Conservation (phyloP, 1,139 yeast genomes). For the Suhomyces anneliseae region DNA sequence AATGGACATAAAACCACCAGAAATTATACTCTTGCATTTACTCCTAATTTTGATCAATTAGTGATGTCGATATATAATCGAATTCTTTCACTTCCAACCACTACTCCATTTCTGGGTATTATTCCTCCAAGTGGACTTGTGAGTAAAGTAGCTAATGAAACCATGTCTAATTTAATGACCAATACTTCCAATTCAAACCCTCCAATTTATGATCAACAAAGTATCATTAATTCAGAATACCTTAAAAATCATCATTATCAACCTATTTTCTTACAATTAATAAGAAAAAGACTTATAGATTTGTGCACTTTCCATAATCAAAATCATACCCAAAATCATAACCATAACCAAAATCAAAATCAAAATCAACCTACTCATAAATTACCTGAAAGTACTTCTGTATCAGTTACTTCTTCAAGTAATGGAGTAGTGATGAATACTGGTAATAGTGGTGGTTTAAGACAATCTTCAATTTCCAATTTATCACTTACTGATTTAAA, state of each 20-base stretch:
- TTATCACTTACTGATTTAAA: slow-evolving; percentile 45
- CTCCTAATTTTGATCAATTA: slow-evolving; percentile 39
- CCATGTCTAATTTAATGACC: slow-evolving; percentile 30
- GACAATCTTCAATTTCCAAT: slow-evolving; percentile 44
- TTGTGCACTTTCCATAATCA: slow-evolving; percentile 29
- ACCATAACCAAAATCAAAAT: not conserved
- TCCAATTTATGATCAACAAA: slow-evolving; percentile 35
- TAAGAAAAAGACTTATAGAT: slow-evolving; percentile 44
- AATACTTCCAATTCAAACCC: slow-evolving; percentile 19
- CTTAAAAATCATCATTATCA: slow-evolving; percentile 35
- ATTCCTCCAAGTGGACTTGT: slow-evolving; percentile 49
- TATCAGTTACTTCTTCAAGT: slow-evolving; percentile 16
- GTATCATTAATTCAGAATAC: slow-evolving; percentile 34
- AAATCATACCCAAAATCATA: not conserved
- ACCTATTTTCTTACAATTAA: slow-evolving; percentile 45
- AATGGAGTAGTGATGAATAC: slow-evolving; percentile 16
- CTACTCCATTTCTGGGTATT: slow-evolving; percentile 46
- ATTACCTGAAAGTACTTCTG: slow-evolving; percentile 32
- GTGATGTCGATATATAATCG: slow-evolving; percentile 37
- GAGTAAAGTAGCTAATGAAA: slow-evolving; percentile 45
- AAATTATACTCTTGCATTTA: slow-evolving; percentile 38
- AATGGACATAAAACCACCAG: slow-evolving; percentile 24
- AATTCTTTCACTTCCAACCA: slow-evolving; percentile 43
- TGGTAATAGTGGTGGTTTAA: slow-evolving; percentile 14
- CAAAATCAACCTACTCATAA: slow-evolving; percentile 9